Percentiles rank a stretch among this genome's conserved stretches.
Evolutionary conservation across 2,329 filamentous ascomycete species (phyloP).

Genomic region (Piedraia hortae): DNA sequence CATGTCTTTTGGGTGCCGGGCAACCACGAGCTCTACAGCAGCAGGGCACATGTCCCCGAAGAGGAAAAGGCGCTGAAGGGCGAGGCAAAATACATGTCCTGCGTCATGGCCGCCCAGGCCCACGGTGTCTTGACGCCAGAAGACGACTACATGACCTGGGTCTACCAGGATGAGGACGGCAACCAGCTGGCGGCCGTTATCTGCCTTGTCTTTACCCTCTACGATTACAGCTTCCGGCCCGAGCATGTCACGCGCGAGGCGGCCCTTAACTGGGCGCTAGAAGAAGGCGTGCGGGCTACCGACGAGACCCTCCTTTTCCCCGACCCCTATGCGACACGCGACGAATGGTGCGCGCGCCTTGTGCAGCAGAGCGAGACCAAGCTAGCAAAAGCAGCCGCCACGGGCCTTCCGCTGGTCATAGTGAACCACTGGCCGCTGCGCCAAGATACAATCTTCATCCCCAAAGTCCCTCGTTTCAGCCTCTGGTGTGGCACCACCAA

Average conservation of each 20-base stretch:
- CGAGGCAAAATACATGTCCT: constrained; percentile 27
- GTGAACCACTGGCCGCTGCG: constrained; percentile 21
- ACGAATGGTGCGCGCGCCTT: constrained; percentile 19
- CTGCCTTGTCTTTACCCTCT: constrained; percentile 29
- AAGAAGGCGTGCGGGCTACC: constrained; percentile 19
- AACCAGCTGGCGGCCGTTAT: constrained; percentile 22
- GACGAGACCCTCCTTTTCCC: constrained; percentile 20
- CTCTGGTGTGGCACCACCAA: constrained; percentile 22
- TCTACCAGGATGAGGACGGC: constrained; percentile 15
- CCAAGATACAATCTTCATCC: constrained; percentile 18
- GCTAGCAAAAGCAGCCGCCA: constrained; percentile 11
- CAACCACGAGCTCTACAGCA: constrained; percentile 30
- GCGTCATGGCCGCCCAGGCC: constrained; percentile 24
- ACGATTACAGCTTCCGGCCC: constrained; percentile 31
- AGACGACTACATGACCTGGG: constrained; percentile 26
- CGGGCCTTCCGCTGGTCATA: constrained; percentile 15
- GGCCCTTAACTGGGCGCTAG: constrained; percentile 20
- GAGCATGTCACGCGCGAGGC: constrained; percentile 20
- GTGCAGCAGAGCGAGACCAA: constrained; percentile 16
- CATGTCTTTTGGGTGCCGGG: constrained; percentile 29
- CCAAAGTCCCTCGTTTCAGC: constrained; percentile 17
- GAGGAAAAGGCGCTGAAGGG: constrained; percentile 17
- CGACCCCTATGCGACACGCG: constrained; percentile 18
- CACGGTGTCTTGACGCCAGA: constrained; percentile 28
- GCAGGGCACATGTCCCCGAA: constrained; percentile 13